These are phyloP conservation scores for Pseudocercospora ulei DNA, from an alignment of 2,329 filamentous ascomycete species.

Conservation along the genomic window DNA sequence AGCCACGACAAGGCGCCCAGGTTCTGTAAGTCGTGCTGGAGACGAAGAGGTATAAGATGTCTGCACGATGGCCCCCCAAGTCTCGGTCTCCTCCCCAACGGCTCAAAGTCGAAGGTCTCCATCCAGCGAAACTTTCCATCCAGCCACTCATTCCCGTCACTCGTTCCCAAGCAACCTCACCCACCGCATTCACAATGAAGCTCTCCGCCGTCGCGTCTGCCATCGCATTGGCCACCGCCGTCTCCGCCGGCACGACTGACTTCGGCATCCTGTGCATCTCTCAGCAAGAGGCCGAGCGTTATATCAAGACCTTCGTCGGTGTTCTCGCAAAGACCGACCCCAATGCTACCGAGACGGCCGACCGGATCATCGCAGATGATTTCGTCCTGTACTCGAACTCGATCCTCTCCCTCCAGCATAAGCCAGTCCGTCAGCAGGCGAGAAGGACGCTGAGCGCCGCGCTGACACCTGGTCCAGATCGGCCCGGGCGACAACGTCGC, in stretches of 20 bases:
- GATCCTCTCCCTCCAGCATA: slow-evolving; percentile 14
- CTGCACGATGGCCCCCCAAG: neutral
- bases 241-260: neutral
- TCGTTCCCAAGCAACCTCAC: slow-evolving; percentile 1
- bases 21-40: neutral
- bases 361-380: slow-evolving; percentile 14
- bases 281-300: slow-evolving; percentile 7
- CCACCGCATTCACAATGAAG: slow-evolving; percentile 13
- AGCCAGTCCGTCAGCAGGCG: slow-evolving; percentile 2
- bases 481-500: slow-evolving; percentile 4
- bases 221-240: slow-evolving; percentile 2
- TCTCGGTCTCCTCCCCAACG: neutral
- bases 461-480: slow-evolving; percentile 7
- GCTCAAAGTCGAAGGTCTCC: too few species aligned
- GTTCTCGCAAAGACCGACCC: slow-evolving; percentile 9
- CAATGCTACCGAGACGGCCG: slow-evolving; percentile 5
- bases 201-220: slow-evolving; percentile 9
- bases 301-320: slow-evolving; percentile 11
- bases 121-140: neutral
- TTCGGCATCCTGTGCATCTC: slow-evolving; percentile 8
- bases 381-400: slow-evolving; percentile 17
- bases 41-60: slow-evolving; percentile 2
- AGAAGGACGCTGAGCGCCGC: neutral
- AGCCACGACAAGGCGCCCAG: neutral
- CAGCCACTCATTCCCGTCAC: slow-evolving; percentile 4